Evolutionary conservation across 495 filamentous ascomycete species (phyloP), one percentile per base, ranked within the genome.

Genomic region (Amorphotheca resinae): DNA sequence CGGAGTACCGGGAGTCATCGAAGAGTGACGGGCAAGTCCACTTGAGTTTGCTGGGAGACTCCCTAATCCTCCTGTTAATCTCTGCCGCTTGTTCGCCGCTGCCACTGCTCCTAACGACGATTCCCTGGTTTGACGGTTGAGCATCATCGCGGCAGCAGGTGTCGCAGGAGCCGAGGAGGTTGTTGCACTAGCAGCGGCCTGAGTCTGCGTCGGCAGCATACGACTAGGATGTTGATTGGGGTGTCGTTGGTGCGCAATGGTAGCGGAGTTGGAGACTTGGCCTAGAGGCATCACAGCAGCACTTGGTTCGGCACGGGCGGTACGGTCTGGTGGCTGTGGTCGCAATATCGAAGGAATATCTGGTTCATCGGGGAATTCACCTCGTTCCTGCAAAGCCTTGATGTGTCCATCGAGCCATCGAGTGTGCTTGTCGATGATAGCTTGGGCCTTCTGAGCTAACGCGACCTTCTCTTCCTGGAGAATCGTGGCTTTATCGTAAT

Each of bases 401-500:
- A 98, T 82, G 53, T 89, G 86, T 45, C 79, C 60, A 58, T 98
- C 93, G 38, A 98, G 71, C 35, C 80, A 77, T 50, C 84, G 85
- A 55, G 89, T 73, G 54, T 96, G 87, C 23, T 91, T 86, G 61
- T 96, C 91, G 40, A 94, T 71, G 21, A 87, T 69, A 15, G 73
- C 64, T 46, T 80, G 73, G 6, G 86, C 78, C 56, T 91, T 93
- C 40, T 84, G 76, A 22, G 75, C 77, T 31, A 96, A 66, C 7
- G 69, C 70, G 25, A 91, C 70, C 68, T 98, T 96, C 56, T 98
- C 89, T 23, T 82, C 80, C 50, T 94, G 81, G 20, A 96, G 62
- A 41, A 77, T 69, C 50, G 84, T 70, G 26, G 80, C 79, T 49
- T 67, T 68, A 32, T 79, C 78, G 44, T 80, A 83, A 51, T 80